phyloP scores from a whole-genome alignment of 257 asterid species.

The Solanum tarapatanum region DNA sequence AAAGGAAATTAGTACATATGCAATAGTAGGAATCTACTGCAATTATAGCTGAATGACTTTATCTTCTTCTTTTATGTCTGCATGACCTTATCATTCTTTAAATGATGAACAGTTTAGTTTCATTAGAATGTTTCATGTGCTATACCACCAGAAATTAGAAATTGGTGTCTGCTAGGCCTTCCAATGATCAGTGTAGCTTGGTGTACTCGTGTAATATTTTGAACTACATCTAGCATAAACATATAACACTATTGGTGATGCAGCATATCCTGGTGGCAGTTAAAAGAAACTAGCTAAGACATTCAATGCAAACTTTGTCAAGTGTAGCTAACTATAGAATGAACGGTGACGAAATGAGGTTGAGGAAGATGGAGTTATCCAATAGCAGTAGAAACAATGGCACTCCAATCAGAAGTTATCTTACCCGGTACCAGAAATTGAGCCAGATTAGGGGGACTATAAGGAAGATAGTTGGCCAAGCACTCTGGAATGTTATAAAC shows the following conservation, averaged over 20 bases:
- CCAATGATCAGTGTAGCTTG: background rate
- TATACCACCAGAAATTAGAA: background rate
- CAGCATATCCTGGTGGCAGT: background rate
- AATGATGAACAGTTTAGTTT: background rate
- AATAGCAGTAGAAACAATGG: background rate
- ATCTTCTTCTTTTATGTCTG: background rate
- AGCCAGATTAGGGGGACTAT: constrained; percentile 54
- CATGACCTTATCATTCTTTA: background rate
- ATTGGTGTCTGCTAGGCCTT: background rate
- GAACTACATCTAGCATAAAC: background rate
- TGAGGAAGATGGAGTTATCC: background rate
- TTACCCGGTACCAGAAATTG: constrained; percentile 67
- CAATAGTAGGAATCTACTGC: background rate
- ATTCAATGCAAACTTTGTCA: background rate
- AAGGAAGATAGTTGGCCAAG: constrained; percentile 61
- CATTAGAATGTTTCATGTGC: background rate
- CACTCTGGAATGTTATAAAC: constrained; percentile 38
- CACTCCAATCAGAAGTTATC: background rate
- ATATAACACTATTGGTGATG: background rate
- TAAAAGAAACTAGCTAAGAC: background rate
- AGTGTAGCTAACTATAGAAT: background rate
- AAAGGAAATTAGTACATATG: background rate
- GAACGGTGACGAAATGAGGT: background rate
- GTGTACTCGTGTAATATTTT: background rate
- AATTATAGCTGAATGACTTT: background rate